phyloP scores from a whole-genome alignment of 305 asterid genomes.

The Solanum aculeatissimum region DNA sequence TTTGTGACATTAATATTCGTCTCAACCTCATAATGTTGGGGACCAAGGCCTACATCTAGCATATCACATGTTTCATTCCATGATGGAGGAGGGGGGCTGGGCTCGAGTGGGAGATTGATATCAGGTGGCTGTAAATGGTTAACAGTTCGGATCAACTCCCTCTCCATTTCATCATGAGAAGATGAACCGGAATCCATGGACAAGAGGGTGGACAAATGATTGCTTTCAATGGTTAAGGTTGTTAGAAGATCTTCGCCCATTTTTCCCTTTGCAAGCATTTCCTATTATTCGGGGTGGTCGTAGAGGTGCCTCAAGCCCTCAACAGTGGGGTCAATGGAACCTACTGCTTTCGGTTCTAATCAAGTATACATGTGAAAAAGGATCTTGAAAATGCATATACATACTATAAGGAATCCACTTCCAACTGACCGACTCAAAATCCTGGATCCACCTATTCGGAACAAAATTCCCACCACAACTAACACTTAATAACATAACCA shows the following conservation, averaged over 20 bases:
- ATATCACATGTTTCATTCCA: slow-evolving; percentile 20
- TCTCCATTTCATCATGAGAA: slow-evolving; percentile 26
- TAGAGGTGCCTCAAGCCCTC: background rate
- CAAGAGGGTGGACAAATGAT: slow-evolving; percentile 24
- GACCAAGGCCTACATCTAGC: slow-evolving; percentile 26
- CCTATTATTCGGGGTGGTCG: background rate
- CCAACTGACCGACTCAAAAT: background rate
- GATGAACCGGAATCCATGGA: slow-evolving; percentile 37
- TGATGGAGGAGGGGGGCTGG: slow-evolving; percentile 25
- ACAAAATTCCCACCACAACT: background rate
- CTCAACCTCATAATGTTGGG: slow-evolving; percentile 29
- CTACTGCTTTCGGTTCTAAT: background rate
- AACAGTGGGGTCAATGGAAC: background rate
- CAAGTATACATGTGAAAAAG: background rate
- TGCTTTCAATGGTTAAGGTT: slow-evolving; percentile 29
- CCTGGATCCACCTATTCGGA: background rate
- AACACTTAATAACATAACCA: background rate
- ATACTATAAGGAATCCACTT: background rate
- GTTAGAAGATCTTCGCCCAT: slow-evolving; percentile 29
- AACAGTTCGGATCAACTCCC: slow-evolving; percentile 23
- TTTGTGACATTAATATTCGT: slow-evolving; percentile 12
- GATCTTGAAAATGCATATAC: background rate
- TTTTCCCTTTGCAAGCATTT: slow-evolving; percentile 28
- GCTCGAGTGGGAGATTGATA: slow-evolving; percentile 32
- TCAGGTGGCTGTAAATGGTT: slow-evolving; percentile 28